Evolutionary conservation across 495 filamentous ascomycete genomes (phyloP), one percentile per base, ranked within the genome.

Genomic region (Hypoxylon fuscum): DNA sequence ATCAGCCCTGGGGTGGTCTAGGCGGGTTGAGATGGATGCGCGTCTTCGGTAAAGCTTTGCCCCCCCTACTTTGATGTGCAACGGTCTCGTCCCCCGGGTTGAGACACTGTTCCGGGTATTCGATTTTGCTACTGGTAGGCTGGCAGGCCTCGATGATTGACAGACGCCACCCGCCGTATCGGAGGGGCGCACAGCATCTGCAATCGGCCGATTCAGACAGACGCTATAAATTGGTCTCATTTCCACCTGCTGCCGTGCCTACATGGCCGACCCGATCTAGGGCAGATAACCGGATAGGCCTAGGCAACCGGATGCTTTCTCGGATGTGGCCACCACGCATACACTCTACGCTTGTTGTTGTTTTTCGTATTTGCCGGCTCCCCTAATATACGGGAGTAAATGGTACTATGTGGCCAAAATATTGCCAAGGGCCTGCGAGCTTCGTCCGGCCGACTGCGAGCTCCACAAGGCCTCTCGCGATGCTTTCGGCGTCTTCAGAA

Each of bases 191-290:
- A 68, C 64, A 27, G 25, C 64, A 63, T 67, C 8, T 68, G 64
- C 64, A 63, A 63, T 63, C 59, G 59, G 58, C 64, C 64, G 64
- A 62, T 68, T 68, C 49, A 63, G 64, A 68, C 59, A 58, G 22
- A 46, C 42, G 43, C 43, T 52, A 55, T 42, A n/a, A n/a, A 63
- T 63, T 68, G 48, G 58, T 45, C 37, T 63, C 53, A 63, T 68
- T 59, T 53, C 52, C 53, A 62, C 42, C 52, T 59, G 35, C 23
- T 52, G 52, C 63, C 47, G 63, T 47, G 49, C 49, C 41, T 55
- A 42, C 48, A 49, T 49, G 59, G 22, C 59, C 59, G 64, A 62
- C 48, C 64, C 64, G 59, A 59, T 43, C 43, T 46, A 42, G 55
- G 59, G 23, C 21, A 60, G 47, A 52, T 23, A 45, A 44, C 46